phyloP scores from a whole-genome alignment of 1,139 yeast genomes.

The Pichia cactophila region DNA sequence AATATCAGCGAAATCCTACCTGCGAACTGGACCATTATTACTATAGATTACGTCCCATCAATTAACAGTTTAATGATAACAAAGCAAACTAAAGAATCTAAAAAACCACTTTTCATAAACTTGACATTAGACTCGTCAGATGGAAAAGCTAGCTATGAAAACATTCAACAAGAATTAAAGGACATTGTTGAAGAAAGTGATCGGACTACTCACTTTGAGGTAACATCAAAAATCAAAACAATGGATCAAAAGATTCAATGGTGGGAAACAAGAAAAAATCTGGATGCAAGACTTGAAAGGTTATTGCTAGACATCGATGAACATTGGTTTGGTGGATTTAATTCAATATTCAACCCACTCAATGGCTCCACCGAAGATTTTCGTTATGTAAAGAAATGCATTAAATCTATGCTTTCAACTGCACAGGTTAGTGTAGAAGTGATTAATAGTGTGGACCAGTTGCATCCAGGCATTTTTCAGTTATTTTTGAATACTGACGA shows the following conservation, averaged over 20 bases:
- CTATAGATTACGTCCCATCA: constrained; percentile 53
- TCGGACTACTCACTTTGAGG: constrained; percentile 45
- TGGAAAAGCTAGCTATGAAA: constrained; percentile 37
- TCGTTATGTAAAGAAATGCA: constrained; percentile 30
- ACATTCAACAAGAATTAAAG: constrained; percentile 39
- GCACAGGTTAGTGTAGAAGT: neutral
- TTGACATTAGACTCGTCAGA: constrained; percentile 52
- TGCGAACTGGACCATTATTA: constrained; percentile 48
- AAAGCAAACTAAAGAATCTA: constrained; percentile 2
- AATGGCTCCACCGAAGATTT: constrained; percentile 28
- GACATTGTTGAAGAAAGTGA: constrained; percentile 55
- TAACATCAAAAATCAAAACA: constrained; percentile 45
- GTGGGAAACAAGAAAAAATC: constrained; percentile 66
- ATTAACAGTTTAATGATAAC: constrained; percentile 50
- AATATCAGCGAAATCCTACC: constrained; percentile 29
- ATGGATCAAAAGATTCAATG: constrained; percentile 60
- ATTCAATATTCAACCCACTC: constrained; percentile 45
- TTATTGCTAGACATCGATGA: constrained; percentile 55
- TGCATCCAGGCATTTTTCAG: constrained; percentile 28
- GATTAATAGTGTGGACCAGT: constrained; percentile 19
- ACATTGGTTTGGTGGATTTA: constrained; percentile 79
- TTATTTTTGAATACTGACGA: constrained; percentile 44
- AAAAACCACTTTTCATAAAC: constrained; percentile 35
- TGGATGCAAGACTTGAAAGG: constrained; percentile 50
- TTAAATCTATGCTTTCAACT: neutral